phyloP scores from a whole-genome alignment of 2,329 filamentous ascomycete species.

The Neocucurbitaria cava region DNA sequence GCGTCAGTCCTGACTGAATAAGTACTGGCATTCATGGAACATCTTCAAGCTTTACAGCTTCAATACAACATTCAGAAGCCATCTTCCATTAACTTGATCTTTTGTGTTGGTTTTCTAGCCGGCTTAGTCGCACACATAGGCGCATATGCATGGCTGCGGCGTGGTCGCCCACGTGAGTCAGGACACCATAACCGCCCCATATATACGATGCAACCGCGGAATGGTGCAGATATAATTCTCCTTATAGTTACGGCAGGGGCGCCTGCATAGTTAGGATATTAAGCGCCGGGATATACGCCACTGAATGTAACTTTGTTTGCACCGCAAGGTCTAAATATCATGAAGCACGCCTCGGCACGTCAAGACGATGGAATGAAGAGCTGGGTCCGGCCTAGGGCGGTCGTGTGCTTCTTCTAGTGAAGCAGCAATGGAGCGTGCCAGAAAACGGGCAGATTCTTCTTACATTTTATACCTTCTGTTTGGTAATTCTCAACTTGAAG shows the following conservation, averaged over 20 bases:
- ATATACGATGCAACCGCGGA: not conserved
- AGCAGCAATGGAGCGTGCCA: not conserved
- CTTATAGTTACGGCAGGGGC: not conserved
- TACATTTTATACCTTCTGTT: not conserved
- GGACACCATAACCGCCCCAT: not conserved
- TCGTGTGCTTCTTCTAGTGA: not conserved
- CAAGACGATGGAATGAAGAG: not conserved
- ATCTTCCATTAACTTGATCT: not conserved
- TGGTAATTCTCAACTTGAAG: too few species aligned
- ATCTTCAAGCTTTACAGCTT: too few species aligned
- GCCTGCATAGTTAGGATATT: not conserved
- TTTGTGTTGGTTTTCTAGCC: not conserved
- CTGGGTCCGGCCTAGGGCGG: not conserved
- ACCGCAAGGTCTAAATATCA: not conserved
- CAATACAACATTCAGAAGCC: not conserved
- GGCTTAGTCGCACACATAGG: not conserved
- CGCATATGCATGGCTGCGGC: constrained; percentile 5
- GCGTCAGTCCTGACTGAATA: too few species aligned
- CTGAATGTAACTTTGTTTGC: not conserved
- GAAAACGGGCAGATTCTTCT: not conserved
- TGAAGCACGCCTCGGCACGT: not conserved
- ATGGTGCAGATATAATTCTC: not conserved
- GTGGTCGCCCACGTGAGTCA: not conserved
- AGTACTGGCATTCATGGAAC: too few species aligned
- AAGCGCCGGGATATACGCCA: not conserved